A percentile compares a stretch with the other conserved stretches of the same genome.
These are phyloP conservation scores for Ustilago bromivora DNA, from an alignment of 1,284 basidiomycete genomes.

Conservation along the genomic window DNA sequence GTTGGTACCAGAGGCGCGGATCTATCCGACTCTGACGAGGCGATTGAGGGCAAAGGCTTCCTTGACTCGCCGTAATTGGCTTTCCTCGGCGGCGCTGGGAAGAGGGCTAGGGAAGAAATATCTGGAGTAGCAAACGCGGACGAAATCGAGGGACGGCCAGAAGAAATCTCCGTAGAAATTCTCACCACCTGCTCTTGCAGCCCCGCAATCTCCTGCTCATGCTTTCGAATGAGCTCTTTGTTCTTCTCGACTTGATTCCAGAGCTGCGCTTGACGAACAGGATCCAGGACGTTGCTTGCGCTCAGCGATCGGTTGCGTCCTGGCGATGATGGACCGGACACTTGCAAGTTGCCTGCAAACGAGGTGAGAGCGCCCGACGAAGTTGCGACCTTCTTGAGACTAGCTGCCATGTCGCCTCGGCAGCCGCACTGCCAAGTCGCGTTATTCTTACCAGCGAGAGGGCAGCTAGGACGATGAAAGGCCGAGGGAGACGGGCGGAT, in stretches of 20 bases:
- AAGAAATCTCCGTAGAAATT: conserved; percentile 41
- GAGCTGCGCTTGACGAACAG: conserved; percentile 30
- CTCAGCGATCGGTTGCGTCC: conserved; percentile 30
- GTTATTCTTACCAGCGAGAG: conserved; percentile 42
- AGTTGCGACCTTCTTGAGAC: not conserved
- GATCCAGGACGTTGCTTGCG: conserved; percentile 25
- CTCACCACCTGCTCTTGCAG: conserved; percentile 38
- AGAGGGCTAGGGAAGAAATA: conserved; percentile 4
- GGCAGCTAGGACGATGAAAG: conserved; percentile 39
- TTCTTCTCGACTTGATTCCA: conserved; percentile 42
- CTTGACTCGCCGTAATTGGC: not conserved
- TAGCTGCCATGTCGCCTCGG: conserved; percentile 7
- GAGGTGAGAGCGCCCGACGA: not conserved
- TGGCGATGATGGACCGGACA: conserved; percentile 11
- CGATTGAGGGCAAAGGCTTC: conserved; percentile 11
- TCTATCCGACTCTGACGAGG: conserved; percentile 3
- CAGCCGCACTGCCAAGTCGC: conserved; percentile 53
- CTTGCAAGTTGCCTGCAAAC: not conserved
- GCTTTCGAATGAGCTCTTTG: conserved; percentile 37
- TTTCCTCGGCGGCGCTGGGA: conserved; percentile 14
- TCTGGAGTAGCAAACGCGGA: conserved; percentile 17
- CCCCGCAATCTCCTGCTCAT: conserved; percentile 37
- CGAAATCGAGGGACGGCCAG: conserved; percentile 29
- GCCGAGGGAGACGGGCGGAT: conserved; percentile 40
- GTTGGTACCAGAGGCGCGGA: conserved; percentile 20